Conservation (phyloP, 2,329 filamentous ascomycete species). For the Dactylella cylindrospora region DNA sequence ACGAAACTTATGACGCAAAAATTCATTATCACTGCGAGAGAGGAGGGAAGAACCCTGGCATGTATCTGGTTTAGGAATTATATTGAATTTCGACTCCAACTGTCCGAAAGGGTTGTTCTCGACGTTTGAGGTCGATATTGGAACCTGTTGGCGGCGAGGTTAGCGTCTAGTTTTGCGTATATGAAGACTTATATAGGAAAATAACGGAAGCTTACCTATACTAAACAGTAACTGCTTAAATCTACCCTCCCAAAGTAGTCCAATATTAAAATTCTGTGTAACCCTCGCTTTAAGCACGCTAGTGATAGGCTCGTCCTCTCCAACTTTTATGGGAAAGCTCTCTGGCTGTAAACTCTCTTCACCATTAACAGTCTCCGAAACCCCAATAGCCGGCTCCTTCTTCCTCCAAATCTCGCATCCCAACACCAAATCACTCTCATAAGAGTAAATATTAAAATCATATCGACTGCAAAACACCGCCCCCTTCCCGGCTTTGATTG, state of each 20-base stretch:
- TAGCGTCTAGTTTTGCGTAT: background rate
- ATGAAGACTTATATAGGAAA: background rate
- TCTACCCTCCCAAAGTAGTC: constrained; percentile 87
- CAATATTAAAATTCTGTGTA: constrained; percentile 83
- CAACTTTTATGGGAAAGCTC: constrained; percentile 18
- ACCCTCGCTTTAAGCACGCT: constrained; percentile 88
- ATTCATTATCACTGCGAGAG: constrained; percentile 8
- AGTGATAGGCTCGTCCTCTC: constrained; percentile 61
- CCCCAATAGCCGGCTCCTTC: constrained; percentile 49
- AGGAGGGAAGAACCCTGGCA: constrained; percentile 2
- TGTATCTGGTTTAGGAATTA: constrained; percentile 63
- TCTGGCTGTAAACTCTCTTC: constrained; percentile 26
- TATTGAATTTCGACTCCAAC: constrained; percentile 80
- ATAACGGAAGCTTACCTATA: constrained; percentile 57
- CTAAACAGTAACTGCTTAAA: constrained; percentile 92
- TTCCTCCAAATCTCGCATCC: constrained; percentile 91
- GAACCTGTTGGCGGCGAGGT: constrained; percentile 60
- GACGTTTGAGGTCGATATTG: constrained; percentile 74
- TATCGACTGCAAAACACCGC: constrained; percentile 86
- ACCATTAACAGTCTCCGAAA: too few species aligned
- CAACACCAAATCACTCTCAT: constrained; percentile 89
- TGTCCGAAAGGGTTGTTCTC: constrained; percentile 74
- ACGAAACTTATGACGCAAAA: too few species aligned
- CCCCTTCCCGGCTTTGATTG: constrained; percentile 79
- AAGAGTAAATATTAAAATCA: constrained; percentile 97